Percentiles rank a stretch among this genome's conserved stretches.
phyloP scores from a whole-genome alignment of 371 early-diverging fungal species.

The Rhizomucor pusillus region DNA sequence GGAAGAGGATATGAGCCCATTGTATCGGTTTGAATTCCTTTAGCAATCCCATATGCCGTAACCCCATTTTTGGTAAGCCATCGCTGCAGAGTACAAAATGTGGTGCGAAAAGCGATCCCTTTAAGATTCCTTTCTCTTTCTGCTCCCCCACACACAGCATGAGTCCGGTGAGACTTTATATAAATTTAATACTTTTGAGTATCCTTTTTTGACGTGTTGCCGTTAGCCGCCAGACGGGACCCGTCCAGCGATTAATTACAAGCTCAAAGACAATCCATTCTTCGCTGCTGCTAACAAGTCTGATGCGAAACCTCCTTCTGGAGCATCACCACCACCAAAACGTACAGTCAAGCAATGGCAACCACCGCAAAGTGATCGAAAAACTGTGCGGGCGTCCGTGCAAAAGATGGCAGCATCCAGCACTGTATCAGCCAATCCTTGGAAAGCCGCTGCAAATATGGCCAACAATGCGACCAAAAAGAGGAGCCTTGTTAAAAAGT shows the following conservation, averaged over 20 bases:
- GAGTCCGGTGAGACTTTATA: not conserved
- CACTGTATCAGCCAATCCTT: slow-evolving; percentile 15
- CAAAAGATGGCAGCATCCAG: slow-evolving; percentile 16
- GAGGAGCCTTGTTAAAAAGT: too few relatives aligned
- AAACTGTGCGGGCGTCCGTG: slow-evolving; percentile 15
- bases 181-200: not conserved
- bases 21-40: too few relatives aligned
- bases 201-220: not conserved
- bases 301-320: slow-evolving; percentile 10
- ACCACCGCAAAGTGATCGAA: not conserved
- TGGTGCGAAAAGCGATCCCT: not conserved
- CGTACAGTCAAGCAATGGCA: not conserved
- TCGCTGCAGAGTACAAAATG: not conserved
- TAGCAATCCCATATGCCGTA: not conserved
- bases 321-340: slow-evolving; percentile 8
- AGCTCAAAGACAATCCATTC: slow-evolving; percentile 19
- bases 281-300: slow-evolving; percentile 4
- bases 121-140: not conserved
- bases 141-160: not conserved
- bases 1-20: too few relatives aligned
- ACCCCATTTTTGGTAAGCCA: not conserved
- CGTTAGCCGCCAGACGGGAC: not conserved
- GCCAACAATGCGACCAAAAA: too few relatives aligned
- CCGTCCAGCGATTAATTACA: slow-evolving; percentile 11
- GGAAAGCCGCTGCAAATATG: slow-evolving; percentile 5